These are phyloP conservation scores for Phytophthora agathidicida DNA, from an alignment of 352 stramenopile genomes.

Conservation along the genomic window DNA sequence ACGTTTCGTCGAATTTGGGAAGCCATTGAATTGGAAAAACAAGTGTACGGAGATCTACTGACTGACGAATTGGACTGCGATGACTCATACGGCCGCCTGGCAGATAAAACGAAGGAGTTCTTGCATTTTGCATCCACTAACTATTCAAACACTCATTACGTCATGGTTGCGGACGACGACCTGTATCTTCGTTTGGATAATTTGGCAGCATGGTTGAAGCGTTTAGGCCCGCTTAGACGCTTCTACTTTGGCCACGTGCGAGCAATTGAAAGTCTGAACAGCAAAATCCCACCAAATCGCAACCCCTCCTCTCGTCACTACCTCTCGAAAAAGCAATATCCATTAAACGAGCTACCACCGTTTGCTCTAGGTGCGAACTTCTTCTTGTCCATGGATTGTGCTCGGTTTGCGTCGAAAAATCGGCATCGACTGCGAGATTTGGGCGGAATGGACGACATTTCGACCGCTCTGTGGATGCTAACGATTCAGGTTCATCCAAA, in stretches of 20 bases:
- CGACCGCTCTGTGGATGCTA: conserved; percentile 50
- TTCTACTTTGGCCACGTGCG: conserved; percentile 1
- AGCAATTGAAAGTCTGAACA: background rate
- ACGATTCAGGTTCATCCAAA: conserved; percentile 11
- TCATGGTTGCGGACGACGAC: conserved; percentile 75
- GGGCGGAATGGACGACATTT: conserved; percentile 44
- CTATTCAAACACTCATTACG: conserved; percentile 16
- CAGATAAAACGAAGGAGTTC: conserved; percentile 59
- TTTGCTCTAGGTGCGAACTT: conserved; percentile 55
- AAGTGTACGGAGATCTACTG: conserved; percentile 42
- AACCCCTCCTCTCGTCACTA: no score
- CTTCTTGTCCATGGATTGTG: conserved; percentile 52
- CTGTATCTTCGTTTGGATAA: conserved; percentile 48
- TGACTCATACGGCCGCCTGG: conserved; percentile 49
- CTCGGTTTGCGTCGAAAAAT: conserved; percentile 45
- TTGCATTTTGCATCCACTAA: conserved; percentile 32
- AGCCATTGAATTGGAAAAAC: conserved; percentile 10
- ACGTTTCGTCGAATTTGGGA: background rate
- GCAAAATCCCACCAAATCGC: no score
- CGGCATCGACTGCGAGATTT: conserved; percentile 21
- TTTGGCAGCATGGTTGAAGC: conserved; percentile 4
- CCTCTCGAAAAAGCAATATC: conserved; percentile 37
- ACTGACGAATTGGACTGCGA: conserved; percentile 51
- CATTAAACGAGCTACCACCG: conserved; percentile 37
- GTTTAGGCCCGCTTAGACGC: background rate